Percentiles rank a stretch among this genome's conserved stretches.
Conservation (phyloP, 352 stramenopile species). For the Pythium sukuiense region DNA sequence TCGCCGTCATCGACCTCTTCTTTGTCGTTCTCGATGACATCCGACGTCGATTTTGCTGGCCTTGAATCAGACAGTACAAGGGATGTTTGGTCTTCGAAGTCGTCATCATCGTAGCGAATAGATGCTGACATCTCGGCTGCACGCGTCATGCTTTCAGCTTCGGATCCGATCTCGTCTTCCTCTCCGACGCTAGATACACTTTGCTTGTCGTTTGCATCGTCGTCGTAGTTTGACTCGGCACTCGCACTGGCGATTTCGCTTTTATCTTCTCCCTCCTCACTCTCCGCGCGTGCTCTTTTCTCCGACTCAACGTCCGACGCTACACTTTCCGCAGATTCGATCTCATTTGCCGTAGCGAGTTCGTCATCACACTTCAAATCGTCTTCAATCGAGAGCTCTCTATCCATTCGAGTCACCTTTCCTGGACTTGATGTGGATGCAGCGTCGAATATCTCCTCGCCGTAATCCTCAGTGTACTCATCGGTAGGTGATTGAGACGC, state of each 20-base stretch:
- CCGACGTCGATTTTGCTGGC: background rate
- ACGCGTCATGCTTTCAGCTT: background rate
- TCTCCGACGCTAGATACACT: background rate
- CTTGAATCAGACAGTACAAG: background rate
- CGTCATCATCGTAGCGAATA: constrained; percentile 7
- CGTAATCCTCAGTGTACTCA: constrained; percentile 27
- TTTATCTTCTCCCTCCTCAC: background rate
- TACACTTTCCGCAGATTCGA: background rate
- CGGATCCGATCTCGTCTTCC: constrained; percentile 1
- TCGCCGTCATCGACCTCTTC: background rate
- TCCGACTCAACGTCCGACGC: background rate
- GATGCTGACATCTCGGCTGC: constrained; percentile 7
- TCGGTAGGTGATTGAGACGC: constrained; percentile 8
- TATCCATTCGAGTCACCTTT: background rate
- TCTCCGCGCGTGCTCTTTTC: background rate
- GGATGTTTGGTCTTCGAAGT: constrained; percentile 21
- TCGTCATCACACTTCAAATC: background rate
- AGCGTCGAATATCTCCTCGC: constrained; percentile 45
- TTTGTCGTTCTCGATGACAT: background rate
- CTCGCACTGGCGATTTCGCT: background rate
- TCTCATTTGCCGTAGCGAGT: background rate
- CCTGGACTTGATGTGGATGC: constrained; percentile 9
- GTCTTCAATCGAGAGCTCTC: background rate
- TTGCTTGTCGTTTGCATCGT: background rate
- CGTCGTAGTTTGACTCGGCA: background rate